Evolutionary conservation across 164 flowering plant genomes (phyloP).

Genomic region (Annona cherimola): DNA sequence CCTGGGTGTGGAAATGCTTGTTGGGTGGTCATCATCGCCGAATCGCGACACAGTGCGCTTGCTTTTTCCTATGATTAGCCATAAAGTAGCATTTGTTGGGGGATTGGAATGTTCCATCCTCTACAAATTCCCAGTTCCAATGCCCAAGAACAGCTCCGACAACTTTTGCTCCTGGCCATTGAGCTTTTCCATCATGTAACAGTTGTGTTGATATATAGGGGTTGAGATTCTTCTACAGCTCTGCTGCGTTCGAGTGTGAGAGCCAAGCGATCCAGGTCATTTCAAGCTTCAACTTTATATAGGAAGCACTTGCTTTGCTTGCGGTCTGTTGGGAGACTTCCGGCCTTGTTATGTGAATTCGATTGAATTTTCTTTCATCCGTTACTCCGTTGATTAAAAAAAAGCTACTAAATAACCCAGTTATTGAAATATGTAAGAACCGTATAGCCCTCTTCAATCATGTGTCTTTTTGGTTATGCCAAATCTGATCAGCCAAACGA

Average conservation of each 20-base stretch:
- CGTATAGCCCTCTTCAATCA: too few species aligned
- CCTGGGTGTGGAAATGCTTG: conserved; percentile 13
- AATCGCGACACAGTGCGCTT: conserved; percentile 26
- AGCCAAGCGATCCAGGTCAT: neutral
- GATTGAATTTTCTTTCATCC: neutral
- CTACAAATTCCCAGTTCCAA: conserved; percentile 21
- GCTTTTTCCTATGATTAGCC: conserved; percentile 24
- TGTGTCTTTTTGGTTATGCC: too few species aligned
- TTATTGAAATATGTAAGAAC: too few species aligned
- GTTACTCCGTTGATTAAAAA: too few species aligned
- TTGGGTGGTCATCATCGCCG: conserved; percentile 17
- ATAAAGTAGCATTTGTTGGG: conserved; percentile 13
- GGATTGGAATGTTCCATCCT: conserved; percentile 17
- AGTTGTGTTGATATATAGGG: neutral
- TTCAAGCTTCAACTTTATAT: conserved; percentile 4
- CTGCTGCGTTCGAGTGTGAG: neutral
- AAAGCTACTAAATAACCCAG: too few species aligned
- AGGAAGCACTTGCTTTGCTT: neutral
- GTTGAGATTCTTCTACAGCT: conserved; percentile 1
- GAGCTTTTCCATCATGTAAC: conserved; percentile 8
- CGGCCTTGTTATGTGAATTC: neutral
- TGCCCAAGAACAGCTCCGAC: conserved; percentile 12
- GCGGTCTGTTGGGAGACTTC: neutral
- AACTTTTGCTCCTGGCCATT: conserved; percentile 16
- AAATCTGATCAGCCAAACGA: too few species aligned